Evolutionary conservation across 2,329 filamentous ascomycete species (phyloP).

Genomic region (Tolypocladium endophyticum): DNA sequence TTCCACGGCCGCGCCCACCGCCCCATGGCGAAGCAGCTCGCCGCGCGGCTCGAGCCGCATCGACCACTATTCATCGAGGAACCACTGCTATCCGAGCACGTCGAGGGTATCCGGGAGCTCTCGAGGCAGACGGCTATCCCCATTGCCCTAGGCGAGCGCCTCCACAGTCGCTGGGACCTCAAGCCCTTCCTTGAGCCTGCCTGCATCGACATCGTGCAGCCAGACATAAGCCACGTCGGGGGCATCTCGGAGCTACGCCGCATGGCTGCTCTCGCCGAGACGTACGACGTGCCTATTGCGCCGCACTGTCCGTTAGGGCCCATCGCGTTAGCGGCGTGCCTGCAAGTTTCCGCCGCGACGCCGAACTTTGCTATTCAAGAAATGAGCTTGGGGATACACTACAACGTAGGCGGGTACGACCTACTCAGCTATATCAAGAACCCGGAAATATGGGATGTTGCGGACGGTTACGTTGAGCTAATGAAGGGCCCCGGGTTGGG

Average conservation of each 20-base stretch:
- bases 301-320: constrained; percentile 67
- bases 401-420: constrained; percentile 58
- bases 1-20: constrained; percentile 71
- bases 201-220: constrained; percentile 62
- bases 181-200: constrained; percentile 59
- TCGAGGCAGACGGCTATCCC: constrained; percentile 24
- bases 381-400: constrained; percentile 73
- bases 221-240: constrained; percentile 61
- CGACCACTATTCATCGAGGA: constrained; percentile 62
- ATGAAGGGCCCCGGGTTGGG: constrained; percentile 52
- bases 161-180: constrained; percentile 65
- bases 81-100: constrained; percentile 47
- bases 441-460: constrained; percentile 53
- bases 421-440: constrained; percentile 57
- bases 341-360: constrained; percentile 52
- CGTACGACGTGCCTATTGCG: constrained; percentile 43
- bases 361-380: constrained; percentile 66
- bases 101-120: constrained; percentile 38
- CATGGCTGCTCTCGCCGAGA: constrained; percentile 38
- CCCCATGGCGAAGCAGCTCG: constrained; percentile 73
- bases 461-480: constrained; percentile 54
- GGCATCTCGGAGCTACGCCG: constrained; percentile 62
- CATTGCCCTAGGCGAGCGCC: constrained; percentile 61
- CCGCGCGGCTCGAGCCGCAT: constrained; percentile 56
- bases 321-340: constrained; percentile 59